Base-by-base conservation (phyloP, 371 early-diverging fungal genomes). In the Mucor mucedo region DNA sequence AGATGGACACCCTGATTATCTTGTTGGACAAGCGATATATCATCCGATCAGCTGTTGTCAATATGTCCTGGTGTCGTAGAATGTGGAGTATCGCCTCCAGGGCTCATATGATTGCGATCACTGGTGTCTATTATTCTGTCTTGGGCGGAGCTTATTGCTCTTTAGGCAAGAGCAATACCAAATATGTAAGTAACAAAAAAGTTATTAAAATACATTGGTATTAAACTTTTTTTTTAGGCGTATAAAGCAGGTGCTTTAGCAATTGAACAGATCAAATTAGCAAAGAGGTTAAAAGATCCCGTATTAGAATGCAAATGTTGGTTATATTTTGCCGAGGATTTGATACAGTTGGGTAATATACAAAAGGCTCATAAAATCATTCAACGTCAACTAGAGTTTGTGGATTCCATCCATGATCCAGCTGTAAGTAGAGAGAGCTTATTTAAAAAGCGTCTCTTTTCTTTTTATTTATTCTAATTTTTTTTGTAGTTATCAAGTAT, bases 311-410 rank as follows among this genome's bases (percentile, higher is more conserved):
- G 70, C 40, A 79, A 82, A 66, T 84, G 84, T 52, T 84, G 84
- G 84, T 55, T 84, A 7, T 84, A 84, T 66, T 84, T 71, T 68
- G 82, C 84, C 30, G 84, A 84, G 56, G 84, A 82, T 60, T 56
- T 79, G 29, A 78, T 84, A 11, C 77, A 77, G 33, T 53, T 78
- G 5, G 66, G 70, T 4, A 61, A 66, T 21, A 59, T 77, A 21
- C 65, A 70, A 9, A 68, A 63, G 42, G 80, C 80, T 3, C 47
- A 66, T n/a, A 67, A 58, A 30, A 78, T 84, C 6, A 70, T 82
- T 16, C 48, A 16, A 9, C 48, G 29, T 4, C 82, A 84, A 59
- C 10, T 14, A 5, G n/a, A 2, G 8, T 72, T 71, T 39, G 35
- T 54, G 0, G 55, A 50, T 0, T 47, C 57, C 0, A 32, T 68